Evolutionary conservation across 768 basidiomycete genomes (phyloP).

Genomic region (Astraeus odoratus): DNA sequence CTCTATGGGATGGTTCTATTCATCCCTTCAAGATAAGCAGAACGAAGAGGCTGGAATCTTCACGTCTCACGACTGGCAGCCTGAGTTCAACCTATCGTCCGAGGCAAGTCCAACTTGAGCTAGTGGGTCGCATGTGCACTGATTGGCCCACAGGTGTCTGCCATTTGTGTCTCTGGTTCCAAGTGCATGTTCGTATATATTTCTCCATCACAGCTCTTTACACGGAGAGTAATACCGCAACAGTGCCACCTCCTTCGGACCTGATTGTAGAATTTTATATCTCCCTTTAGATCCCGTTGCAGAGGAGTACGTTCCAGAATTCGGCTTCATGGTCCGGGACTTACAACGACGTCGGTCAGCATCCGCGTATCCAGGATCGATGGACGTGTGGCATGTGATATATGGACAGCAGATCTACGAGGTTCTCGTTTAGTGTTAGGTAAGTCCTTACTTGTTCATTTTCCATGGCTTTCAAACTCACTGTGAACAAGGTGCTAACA

Average conservation of each 20-base stretch:
- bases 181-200: constrained; percentile 39
- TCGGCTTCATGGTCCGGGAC: not conserved
- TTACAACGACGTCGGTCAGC: constrained; percentile 5
- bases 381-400: constrained; percentile 40
- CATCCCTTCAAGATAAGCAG: constrained; percentile 15
- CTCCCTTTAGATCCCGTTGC: constrained; percentile 36
- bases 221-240: constrained; percentile 14
- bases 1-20: constrained; percentile 45
- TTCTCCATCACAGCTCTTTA: not conserved
- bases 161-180: constrained; percentile 41
- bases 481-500: constrained; percentile 39
- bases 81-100: constrained; percentile 35
- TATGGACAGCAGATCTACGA: constrained; percentile 49
- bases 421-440: constrained; percentile 48
- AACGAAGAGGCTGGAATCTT: constrained; percentile 1
- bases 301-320: constrained; percentile 30
- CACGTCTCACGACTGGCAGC: constrained; percentile 29
- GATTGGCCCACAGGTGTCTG: constrained; percentile 36
- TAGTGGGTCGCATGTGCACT: not conserved
- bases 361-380: constrained; percentile 24
- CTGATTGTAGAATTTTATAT: constrained; percentile 38
- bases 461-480: not conserved
- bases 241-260: constrained; percentile 55
- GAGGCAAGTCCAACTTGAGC: constrained; percentile 8
- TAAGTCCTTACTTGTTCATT: constrained; percentile 14